A percentile compares a stretch with the other conserved stretches of the same genome.
Conservation (phyloP, 169 alveolate genomes). For the Perkinsus olseni region DNA sequence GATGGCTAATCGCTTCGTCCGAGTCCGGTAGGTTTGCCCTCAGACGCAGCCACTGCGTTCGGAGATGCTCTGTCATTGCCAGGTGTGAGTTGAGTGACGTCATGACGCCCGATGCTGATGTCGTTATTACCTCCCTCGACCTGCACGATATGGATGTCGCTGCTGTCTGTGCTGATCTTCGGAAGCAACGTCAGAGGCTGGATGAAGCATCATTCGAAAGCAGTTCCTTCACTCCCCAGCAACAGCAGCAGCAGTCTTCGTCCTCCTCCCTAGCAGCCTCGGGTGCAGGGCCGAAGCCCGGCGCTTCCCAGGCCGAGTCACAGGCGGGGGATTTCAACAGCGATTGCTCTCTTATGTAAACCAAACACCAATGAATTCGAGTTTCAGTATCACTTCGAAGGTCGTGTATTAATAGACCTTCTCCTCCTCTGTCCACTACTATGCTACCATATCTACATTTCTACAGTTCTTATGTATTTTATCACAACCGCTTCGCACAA, state of each 20-base stretch:
- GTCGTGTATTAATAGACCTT: too few species aligned
- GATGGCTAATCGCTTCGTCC: background rate
- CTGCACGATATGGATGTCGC: background rate
- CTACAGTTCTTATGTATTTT: too few species aligned
- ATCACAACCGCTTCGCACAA: too few species aligned
- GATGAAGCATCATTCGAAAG: background rate
- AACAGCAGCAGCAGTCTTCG: background rate
- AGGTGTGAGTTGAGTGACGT: background rate
- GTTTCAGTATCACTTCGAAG: too few species aligned
- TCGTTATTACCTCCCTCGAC: background rate
- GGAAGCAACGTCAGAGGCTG: background rate
- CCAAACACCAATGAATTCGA: too few species aligned
- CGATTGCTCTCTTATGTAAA: background rate
- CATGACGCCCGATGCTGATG: background rate
- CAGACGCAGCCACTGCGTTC: background rate
- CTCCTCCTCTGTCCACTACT: too few species aligned
- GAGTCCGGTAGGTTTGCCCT: background rate
- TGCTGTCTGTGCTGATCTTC: background rate
- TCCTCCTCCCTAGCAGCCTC: background rate
- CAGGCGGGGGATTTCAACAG: background rate
- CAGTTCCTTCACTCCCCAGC: background rate
- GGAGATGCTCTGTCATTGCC: background rate
- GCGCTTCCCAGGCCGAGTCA: background rate
- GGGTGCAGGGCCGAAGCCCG: background rate
- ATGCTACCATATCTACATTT: too few species aligned